Evolutionary conservation across 1,139 yeast genomes (phyloP), one percentile per base, ranked within the genome.

Genomic region (Candida tetrigidarum): DNA sequence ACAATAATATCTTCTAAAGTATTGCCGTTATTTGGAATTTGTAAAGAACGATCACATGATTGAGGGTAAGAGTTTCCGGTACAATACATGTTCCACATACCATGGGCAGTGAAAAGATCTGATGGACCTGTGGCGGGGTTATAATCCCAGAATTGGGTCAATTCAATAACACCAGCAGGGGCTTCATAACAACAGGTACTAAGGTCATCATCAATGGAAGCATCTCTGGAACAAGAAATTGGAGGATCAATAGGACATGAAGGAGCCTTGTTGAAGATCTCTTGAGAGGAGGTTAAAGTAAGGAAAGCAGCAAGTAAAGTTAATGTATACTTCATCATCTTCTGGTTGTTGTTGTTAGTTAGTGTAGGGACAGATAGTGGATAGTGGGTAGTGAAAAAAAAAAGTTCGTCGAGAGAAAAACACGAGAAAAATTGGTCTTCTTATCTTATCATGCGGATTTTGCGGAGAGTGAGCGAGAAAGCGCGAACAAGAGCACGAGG

Each of bases 131-230:
- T 75, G 2, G 95, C 83, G 0, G 97, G 97, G 49, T 72, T 71
- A 59, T 87, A 89, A 63, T 91, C 96, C 98, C 98, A 93, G 65
- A 92, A 91, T 62, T 93, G 98, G 0, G 98, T 89, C 57, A 84
- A 88, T 40, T 92, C 66, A 34, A 92, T 71, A 12, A 91, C 76
- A 1, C 98, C 97, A 27, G 65, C 62, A 2, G 96, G 96, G 41
- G 83, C 78, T 60, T 92, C 97, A 62, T 84, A 89, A 63, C 98
- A 93, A 60, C 99, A 93, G 1, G 83, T 62, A 57, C 86, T 48
- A 8, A 48, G 64, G 12, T 75, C 69, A 1, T 67, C 67, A 12
- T 32, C 23, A 2, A 18, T 15, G 8, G 12, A 14, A 35, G 4
- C 29, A 3, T 15, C 64, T 37, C 62, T 59, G 15, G 76, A 64